A percentile compares a stretch with the other conserved stretches of the same genome.
phyloP scores from a whole-genome alignment of 202 grass and related monocot species.

The Musa balbisiana region DNA sequence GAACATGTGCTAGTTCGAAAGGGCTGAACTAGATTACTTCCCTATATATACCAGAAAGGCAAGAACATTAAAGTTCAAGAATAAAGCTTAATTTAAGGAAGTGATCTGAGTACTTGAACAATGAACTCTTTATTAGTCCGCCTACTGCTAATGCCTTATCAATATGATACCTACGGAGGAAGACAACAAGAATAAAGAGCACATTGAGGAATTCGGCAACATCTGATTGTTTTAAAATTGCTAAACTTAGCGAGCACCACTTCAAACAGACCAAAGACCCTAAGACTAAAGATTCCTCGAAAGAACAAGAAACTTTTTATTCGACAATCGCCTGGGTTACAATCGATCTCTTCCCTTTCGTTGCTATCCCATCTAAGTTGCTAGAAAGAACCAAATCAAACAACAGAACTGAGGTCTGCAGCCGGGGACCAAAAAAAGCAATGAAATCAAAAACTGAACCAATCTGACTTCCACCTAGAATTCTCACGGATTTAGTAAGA shows the following conservation, averaged over 20 bases:
- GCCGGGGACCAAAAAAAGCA: background rate
- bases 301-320: background rate
- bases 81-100: background rate
- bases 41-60: background rate
- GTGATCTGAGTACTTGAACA: background rate
- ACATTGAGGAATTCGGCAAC: background rate
- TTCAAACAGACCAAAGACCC: background rate
- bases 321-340: background rate
- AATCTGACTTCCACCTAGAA: background rate
- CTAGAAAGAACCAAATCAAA: no score
- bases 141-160: background rate
- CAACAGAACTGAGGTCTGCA: no score
- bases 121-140: background rate
- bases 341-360: background rate
- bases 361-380: no score
- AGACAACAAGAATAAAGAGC: background rate
- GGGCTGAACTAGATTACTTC: no score
- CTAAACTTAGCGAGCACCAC: background rate
- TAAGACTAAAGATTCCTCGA: background rate
- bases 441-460: background rate
- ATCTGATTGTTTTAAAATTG: background rate
- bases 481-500: background rate
- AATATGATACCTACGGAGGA: conserved; percentile 2
- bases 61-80: background rate
- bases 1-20: no score